These are phyloP conservation scores for Scenedesmus sp. DNA, from an alignment of 163 green algal species.

Conservation along the genomic window DNA sequence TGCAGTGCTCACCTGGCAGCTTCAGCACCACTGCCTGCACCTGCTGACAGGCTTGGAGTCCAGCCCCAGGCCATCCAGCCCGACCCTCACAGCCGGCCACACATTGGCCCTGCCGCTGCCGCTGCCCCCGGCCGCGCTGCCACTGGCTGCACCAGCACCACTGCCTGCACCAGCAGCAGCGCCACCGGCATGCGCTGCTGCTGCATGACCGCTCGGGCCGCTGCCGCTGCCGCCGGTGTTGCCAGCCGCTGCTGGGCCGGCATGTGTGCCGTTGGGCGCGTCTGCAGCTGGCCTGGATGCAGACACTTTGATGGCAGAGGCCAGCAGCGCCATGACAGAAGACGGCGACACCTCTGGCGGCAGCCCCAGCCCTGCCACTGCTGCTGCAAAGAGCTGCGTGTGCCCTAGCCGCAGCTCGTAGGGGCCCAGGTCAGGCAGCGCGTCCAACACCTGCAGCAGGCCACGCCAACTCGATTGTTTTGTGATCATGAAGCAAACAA, in stretches of 20 bases:
- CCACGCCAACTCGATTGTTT: no score
- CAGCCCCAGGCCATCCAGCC: conserved; percentile 79
- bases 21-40: conserved; percentile 75
- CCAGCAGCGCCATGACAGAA: conserved; percentile 59
- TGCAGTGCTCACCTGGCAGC: conserved; percentile 50
- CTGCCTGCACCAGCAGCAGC: not conserved
- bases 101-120: conserved; percentile 53
- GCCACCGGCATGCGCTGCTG: conserved; percentile 2
- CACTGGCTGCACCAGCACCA: conserved; percentile 8
- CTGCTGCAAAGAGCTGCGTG: conserved; percentile 63
- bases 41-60: conserved; percentile 59
- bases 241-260: not conserved
- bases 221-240: conserved; percentile 22
- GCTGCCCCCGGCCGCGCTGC: conserved; percentile 31
- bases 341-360: conserved; percentile 63
- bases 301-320: conserved; percentile 38
- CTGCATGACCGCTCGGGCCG: conserved; percentile 13
- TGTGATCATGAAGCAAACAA: no score
- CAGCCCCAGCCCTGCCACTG: conserved; percentile 54
- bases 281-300: not conserved
- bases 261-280: not conserved
- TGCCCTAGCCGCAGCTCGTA: conserved; percentile 85
- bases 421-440: conserved; percentile 64
- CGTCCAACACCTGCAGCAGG: conserved; percentile 71
- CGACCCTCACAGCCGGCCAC: conserved; percentile 72